Conservation (phyloP, 768 basidiomycete genomes). For the Trametes meyenii region DNA sequence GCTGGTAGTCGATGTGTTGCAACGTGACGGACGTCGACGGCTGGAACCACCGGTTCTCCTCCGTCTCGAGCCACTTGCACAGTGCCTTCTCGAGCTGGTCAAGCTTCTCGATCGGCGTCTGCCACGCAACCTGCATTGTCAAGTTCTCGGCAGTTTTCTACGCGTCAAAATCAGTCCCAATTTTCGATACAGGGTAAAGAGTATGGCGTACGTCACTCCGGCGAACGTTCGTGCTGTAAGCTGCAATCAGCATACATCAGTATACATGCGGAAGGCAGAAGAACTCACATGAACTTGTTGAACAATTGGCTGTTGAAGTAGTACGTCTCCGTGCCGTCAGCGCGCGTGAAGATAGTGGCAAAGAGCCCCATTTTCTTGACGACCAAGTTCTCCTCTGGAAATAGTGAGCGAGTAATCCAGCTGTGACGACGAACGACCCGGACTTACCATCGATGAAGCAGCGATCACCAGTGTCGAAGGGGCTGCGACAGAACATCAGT, state of each 20-base stretch:
- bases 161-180: not conserved
- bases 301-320: constrained; percentile 82
- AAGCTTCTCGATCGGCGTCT: constrained; percentile 69
- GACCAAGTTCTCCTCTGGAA: constrained; percentile 62
- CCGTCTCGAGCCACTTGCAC: constrained; percentile 77
- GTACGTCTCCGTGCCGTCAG: constrained; percentile 78
- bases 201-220: constrained; percentile 60
- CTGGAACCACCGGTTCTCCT: constrained; percentile 80
- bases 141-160: constrained; percentile 70
- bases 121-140: constrained; percentile 76
- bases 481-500: constrained; percentile 44
- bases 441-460: constrained; percentile 66
- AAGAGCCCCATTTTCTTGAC: constrained; percentile 84
- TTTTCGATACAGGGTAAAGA: not conserved
- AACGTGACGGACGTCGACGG: constrained; percentile 65
- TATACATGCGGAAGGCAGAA: not conserved
- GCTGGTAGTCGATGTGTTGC: constrained; percentile 67
- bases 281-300: constrained; percentile 68
- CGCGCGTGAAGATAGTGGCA: constrained; percentile 73
- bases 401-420: not conserved
- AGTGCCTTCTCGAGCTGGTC: constrained; percentile 68
- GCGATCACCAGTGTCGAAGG: constrained; percentile 83
- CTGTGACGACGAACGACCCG: not conserved
- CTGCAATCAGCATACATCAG: not conserved
- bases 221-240: constrained; percentile 64